Conservation (phyloP, 2,329 filamentous ascomycete genomes). For the Ophidiomyces ophidiicola region DNA sequence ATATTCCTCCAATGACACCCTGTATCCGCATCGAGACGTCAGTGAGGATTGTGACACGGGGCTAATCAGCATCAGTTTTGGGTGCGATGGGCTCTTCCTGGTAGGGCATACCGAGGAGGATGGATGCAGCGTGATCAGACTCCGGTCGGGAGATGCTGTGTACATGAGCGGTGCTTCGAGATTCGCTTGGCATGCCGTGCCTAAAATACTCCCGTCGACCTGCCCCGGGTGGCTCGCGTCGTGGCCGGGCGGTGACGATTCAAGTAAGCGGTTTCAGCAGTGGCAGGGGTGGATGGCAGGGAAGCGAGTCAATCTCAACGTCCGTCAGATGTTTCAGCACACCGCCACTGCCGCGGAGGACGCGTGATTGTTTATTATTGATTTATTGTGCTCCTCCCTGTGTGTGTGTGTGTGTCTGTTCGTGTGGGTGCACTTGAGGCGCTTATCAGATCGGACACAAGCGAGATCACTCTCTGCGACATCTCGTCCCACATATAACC, state of each 20-base stretch:
- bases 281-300: constrained; percentile 82
- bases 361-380: too few relatives aligned
- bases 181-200: constrained; percentile 92
- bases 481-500: too few relatives aligned
- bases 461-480: too few relatives aligned
- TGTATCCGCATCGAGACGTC: constrained; percentile 88
- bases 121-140: constrained; percentile 42
- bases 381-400: too few relatives aligned
- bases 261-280: constrained; percentile 40
- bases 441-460: too few relatives aligned
- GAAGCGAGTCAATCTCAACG: constrained; percentile 85
- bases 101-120: constrained; percentile 51
- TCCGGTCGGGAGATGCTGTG: constrained; percentile 76
- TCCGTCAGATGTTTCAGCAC: constrained; percentile 59
- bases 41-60: constrained; percentile 70
- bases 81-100: constrained; percentile 82
- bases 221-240: constrained; percentile 62
- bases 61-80: constrained; percentile 73
- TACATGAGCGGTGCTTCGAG: constrained; percentile 75
- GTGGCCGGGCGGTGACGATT: constrained; percentile 51
- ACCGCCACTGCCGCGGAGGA: constrained; percentile 40
- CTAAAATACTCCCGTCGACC: constrained; percentile 66
- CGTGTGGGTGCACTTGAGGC: too few relatives aligned
- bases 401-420: too few relatives aligned
- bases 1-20: constrained; percentile 78